Evolutionary conservation across 441 rosid species (phyloP).

Genomic region (Geranium incanum): DNA sequence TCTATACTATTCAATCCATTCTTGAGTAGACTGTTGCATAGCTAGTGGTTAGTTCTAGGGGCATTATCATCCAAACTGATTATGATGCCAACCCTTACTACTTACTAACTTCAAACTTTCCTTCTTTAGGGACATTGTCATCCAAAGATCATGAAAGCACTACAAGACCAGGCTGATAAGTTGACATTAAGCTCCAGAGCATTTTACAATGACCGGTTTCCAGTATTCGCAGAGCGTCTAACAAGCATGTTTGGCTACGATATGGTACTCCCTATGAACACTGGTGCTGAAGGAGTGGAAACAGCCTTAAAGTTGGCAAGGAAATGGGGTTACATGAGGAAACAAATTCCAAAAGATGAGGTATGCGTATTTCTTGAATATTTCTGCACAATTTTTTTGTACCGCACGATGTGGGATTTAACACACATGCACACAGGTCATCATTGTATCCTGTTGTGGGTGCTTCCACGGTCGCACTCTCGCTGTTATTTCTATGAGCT

Average conservation of each 20-base stretch:
- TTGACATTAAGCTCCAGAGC: conserved; percentile 87
- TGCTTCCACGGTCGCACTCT: conserved; percentile 99
- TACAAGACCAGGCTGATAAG: conserved; percentile 69
- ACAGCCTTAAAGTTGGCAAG: conserved; percentile 87
- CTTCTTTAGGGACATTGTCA: conserved; percentile 79
- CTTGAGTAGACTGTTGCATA: background rate
- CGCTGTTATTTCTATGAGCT: conserved; percentile 90
- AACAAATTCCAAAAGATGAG: conserved; percentile 69
- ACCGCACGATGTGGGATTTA: conserved; percentile 4
- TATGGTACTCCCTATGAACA: conserved; percentile 97
- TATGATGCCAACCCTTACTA: conserved; percentile 8
- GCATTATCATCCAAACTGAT: background rate
- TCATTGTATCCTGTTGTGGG: conserved; percentile 89
- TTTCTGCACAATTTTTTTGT: background rate
- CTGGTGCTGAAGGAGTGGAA: conserved; percentile 97
- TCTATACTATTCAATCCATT: background rate
- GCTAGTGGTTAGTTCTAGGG: background rate
- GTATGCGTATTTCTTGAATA: conserved; percentile 22
- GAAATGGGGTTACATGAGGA: conserved; percentile 90
- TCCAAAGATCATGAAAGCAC: conserved; percentile 77
- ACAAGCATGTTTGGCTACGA: conserved; percentile 79
- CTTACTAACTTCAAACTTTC: conserved; percentile 12
- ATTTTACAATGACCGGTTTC: conserved; percentile 77
- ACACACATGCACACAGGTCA: conserved; percentile 40
- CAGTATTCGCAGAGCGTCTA: conserved; percentile 64